Conservation (phyloP, 805 yeast genomes). For the Millerozyma miso region DNA sequence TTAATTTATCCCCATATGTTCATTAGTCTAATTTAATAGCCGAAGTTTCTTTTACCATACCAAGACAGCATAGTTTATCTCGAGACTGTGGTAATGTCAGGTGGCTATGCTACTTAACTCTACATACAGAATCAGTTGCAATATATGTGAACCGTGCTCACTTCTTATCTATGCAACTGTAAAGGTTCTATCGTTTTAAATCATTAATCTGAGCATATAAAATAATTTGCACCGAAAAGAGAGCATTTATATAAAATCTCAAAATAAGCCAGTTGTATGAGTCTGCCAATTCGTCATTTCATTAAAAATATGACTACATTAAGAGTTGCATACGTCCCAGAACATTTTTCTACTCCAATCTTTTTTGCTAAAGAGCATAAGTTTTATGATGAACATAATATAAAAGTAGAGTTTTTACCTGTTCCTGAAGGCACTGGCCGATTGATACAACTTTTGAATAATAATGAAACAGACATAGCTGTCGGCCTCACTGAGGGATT, state of each 20-base stretch:
- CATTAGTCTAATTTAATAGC: no score
- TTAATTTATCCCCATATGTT: neutral
- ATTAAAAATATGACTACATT: constrained; percentile 15
- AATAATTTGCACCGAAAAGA: neutral
- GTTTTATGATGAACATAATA: constrained; percentile 44
- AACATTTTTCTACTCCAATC: constrained; percentile 87
- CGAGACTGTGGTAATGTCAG: no score
- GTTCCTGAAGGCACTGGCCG: constrained; percentile 89
- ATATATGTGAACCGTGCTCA: no score
- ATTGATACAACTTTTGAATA: constrained; percentile 66
- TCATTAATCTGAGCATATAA: no score
- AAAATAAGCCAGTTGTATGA: neutral
- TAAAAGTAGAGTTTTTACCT: constrained; percentile 60
- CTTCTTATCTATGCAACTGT: no score
- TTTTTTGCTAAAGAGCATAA: constrained; percentile 64
- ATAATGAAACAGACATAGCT: constrained; percentile 67
- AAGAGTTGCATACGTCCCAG: constrained; percentile 82
- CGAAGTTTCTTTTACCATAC: no score
- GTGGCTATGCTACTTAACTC: no score
- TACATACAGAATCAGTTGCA: no score
- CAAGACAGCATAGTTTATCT: no score
- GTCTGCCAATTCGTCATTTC: neutral
- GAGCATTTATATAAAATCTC: neutral
- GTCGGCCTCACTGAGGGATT: constrained; percentile 91
- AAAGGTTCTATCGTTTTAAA: no score